Percentiles rank a stretch among this genome's conserved stretches.
Conservation (phyloP, 192 early-diverging fungal species). For the Coemansia umbellata region DNA sequence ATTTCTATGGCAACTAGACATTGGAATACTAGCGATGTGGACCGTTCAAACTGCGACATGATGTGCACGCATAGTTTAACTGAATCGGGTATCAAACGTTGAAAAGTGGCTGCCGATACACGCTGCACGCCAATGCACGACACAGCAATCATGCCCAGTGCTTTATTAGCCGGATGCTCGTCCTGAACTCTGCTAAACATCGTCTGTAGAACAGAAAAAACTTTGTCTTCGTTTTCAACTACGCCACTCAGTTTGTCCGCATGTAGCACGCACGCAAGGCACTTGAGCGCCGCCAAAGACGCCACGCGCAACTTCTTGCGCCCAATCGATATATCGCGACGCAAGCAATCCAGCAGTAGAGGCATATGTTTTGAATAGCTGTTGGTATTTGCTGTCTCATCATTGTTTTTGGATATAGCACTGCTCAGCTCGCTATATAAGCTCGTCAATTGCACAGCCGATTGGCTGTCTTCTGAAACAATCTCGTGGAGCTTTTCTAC, state of each 20-base stretch:
- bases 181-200: slow-evolving; percentile 1
- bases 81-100: slow-evolving; percentile 8
- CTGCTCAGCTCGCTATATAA: slow-evolving; percentile 29
- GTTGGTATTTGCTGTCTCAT: not conserved
- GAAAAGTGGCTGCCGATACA: slow-evolving; percentile 5
- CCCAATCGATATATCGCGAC: slow-evolving; percentile 12
- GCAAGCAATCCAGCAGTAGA: slow-evolving; percentile 13
- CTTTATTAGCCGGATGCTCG: slow-evolving; percentile 19
- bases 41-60: slow-evolving; percentile 12
- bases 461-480: not conserved
- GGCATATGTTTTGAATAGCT: not conserved
- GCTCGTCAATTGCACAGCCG: not conserved
- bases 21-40: slow-evolving; percentile 32
- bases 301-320: not conserved
- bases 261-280: slow-evolving; percentile 31
- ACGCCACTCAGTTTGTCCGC: slow-evolving; percentile 5
- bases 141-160: slow-evolving; percentile 21
- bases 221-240: not conserved
- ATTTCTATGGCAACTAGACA: slow-evolving; percentile 35
- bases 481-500: slow-evolving; percentile 3
- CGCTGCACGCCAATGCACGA: slow-evolving; percentile 30
- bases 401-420: slow-evolving; percentile 1
- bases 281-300: slow-evolving; percentile 24
- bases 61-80: slow-evolving; percentile 8
- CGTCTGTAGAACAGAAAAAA: slow-evolving; percentile 1